Evolutionary conservation across 371 early-diverging fungal species (phyloP), one percentile per base, ranked within the genome.

Genomic region (Umbelopsis sp.): DNA sequence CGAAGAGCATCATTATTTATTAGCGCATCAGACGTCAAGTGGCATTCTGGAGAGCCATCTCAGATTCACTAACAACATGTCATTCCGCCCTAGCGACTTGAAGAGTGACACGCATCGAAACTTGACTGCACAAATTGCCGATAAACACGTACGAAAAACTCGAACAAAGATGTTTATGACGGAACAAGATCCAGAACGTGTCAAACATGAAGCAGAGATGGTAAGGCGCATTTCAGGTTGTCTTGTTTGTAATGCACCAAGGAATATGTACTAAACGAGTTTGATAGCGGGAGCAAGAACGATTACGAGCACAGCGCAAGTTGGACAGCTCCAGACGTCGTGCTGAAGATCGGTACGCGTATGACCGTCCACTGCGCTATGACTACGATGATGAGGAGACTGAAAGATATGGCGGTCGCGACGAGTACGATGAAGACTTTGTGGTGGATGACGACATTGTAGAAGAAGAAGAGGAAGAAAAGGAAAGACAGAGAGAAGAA

Each of bases 151-250:
- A 67, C 91, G 88, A 73, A 83, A 76, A 52, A 77, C 76, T 64
- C 84, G 83, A 65, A 92, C 93, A 18, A 90, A 90, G 72, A 78
- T 89, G 80, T 85, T 88, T 63, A 83, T 87, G 35, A 87, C 86
- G 11, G 80, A 88, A 50, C 79, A 80, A 32, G 87, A 91, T 73
- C 89, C 89, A 5, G 87, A 89, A 53, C 37, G 70, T 20, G 67
- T 78, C 35, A 79, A 79, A 29, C 78, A 78, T 20, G 77, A 81
- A 50, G 52, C 77, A 2, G 84, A 84, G 38, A 51, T 66, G 32
- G 67, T 67, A 52, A 14, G 67, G 24, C 7, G 3, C 18, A 22
- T 50, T 16, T 35, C n/a, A 48, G 6, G 10, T 65, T 18, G 11
- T 11, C n/a, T 63, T 44, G 38, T 5, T 45, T 0, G 8, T 24